These are phyloP conservation scores for Eimeria sp. DNA, from an alignment of 169 alveolate species.

Conservation along the genomic window DNA sequence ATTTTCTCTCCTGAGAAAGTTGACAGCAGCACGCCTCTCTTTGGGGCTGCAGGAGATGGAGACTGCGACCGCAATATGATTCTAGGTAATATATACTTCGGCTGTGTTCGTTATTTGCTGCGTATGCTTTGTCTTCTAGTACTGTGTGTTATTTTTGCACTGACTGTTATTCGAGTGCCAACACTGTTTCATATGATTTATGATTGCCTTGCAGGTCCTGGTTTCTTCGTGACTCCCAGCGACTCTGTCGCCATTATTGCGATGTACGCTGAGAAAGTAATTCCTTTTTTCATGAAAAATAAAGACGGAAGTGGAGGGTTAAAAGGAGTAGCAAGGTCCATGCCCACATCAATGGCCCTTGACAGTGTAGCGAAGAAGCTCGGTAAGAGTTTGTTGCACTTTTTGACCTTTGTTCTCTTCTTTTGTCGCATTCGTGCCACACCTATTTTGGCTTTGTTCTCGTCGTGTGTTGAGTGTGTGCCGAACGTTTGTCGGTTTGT, in stretches of 20 bases:
- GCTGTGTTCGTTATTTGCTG: neutral
- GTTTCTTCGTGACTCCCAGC: constrained; percentile 97
- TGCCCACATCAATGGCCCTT: constrained; percentile 98
- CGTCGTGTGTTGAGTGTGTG: too few species aligned
- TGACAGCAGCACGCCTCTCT: constrained; percentile 90
- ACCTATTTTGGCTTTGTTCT: neutral
- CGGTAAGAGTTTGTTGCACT: constrained; percentile 77
- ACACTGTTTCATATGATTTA: neutral
- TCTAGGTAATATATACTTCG: constrained; percentile 85
- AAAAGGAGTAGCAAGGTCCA: constrained; percentile 97
- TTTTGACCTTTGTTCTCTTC: neutral
- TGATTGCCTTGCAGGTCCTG: constrained; percentile 87
- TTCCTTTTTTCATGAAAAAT: constrained; percentile 89
- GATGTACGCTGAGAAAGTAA: constrained; percentile 91
- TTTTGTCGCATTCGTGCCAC: neutral
- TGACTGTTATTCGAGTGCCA: too few species aligned
- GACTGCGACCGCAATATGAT: constrained; percentile 99
- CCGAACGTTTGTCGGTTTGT: too few species aligned
- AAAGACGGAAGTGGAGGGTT: constrained; percentile 88
- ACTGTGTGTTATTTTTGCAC: too few species aligned
- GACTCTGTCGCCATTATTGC: constrained; percentile 97
- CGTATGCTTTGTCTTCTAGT: too few species aligned
- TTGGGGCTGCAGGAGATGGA: constrained; percentile 99
- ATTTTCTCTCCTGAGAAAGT: constrained; percentile 49
- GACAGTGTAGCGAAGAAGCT: constrained; percentile 95